These are phyloP conservation scores for Pseudocercospora macadamiae DNA, from an alignment of 2,329 filamentous ascomycete species.

Conservation along the genomic window DNA sequence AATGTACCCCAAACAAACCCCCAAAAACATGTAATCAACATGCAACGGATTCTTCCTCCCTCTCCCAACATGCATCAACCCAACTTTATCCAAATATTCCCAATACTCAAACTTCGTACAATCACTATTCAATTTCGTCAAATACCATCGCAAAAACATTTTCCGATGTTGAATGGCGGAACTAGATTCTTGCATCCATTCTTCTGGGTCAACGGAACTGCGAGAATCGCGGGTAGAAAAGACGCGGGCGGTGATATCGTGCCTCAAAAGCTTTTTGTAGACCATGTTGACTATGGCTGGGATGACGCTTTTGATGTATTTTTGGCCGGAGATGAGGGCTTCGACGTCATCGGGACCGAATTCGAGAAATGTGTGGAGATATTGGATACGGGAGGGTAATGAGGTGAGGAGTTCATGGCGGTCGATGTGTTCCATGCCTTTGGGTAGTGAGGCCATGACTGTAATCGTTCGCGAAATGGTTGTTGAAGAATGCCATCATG, in stretches of 20 bases:
- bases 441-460: slow-evolving; percentile 23
- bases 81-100: slow-evolving; percentile 83
- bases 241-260: slow-evolving; percentile 79
- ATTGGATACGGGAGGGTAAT: slow-evolving; percentile 69
- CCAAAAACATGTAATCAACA: slow-evolving; percentile 80
- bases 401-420: slow-evolving; percentile 72
- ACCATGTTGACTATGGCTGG: slow-evolving; percentile 83
- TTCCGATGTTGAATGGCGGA: slow-evolving; percentile 77
- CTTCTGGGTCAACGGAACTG: slow-evolving; percentile 69
- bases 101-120: slow-evolving; percentile 77
- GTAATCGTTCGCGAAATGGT: not conserved
- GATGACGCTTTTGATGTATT: slow-evolving; percentile 80
- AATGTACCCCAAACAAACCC: slow-evolving; percentile 71
- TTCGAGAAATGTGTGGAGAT: slow-evolving; percentile 75
- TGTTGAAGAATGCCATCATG: not conserved
- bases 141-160: slow-evolving; percentile 75
- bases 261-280: slow-evolving; percentile 77
- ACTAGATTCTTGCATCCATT: slow-evolving; percentile 66
- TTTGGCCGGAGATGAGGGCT: slow-evolving; percentile 68
- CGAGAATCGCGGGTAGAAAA: slow-evolving; percentile 66
- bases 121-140: slow-evolving; percentile 74
- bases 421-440: slow-evolving; percentile 61
- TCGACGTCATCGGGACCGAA: slow-evolving; percentile 72
- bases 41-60: slow-evolving; percentile 73
- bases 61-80: slow-evolving; percentile 79